phyloP scores from a whole-genome alignment of 192 early-diverging fungal species.

The Gaertneriomyces semiglobifer region DNA sequence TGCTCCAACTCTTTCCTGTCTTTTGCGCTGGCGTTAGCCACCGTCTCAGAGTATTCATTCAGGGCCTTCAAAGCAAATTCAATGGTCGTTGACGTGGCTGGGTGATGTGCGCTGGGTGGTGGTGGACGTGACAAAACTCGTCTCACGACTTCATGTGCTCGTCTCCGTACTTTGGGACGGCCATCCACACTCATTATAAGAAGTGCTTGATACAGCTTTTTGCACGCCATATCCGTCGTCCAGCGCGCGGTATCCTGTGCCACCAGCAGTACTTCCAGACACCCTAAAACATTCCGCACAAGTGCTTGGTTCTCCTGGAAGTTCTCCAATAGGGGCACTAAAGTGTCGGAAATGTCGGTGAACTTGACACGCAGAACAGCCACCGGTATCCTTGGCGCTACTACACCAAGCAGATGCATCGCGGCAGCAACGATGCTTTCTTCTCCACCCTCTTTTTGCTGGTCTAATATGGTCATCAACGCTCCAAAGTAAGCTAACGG shows the following conservation, averaged over 20 bases:
- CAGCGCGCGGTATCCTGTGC: constrained; percentile 76
- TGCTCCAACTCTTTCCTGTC: constrained; percentile 36
- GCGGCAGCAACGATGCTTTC: constrained; percentile 54
- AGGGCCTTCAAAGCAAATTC: constrained; percentile 64
- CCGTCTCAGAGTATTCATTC: constrained; percentile 36
- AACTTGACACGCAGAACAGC: constrained; percentile 46
- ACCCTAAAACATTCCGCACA: constrained; percentile 71
- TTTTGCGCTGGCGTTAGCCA: constrained; percentile 17
- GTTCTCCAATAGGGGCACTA: constrained; percentile 61
- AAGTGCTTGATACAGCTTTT: constrained; percentile 70
- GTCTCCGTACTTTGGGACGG: constrained; percentile 84
- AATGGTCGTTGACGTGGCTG: constrained; percentile 59
- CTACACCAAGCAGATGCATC: constrained; percentile 77
- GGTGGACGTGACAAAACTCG: constrained; percentile 70
- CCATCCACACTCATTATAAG: constrained; percentile 74
- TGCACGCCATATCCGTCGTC: constrained; percentile 50
- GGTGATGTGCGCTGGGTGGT: constrained; percentile 67
- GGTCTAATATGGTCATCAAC: constrained; percentile 70
- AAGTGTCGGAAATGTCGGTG: constrained; percentile 30
- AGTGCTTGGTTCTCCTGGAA: constrained; percentile 70
- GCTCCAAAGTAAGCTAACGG: constrained; percentile 90
- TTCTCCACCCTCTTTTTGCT: constrained; percentile 49
- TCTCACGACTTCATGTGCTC: constrained; percentile 80
- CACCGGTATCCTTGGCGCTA: constrained; percentile 54
- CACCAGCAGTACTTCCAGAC: constrained; percentile 72